Base-by-base conservation (phyloP, 768 basidiomycete species). In the Gelatoporia subvermispora region DNA sequence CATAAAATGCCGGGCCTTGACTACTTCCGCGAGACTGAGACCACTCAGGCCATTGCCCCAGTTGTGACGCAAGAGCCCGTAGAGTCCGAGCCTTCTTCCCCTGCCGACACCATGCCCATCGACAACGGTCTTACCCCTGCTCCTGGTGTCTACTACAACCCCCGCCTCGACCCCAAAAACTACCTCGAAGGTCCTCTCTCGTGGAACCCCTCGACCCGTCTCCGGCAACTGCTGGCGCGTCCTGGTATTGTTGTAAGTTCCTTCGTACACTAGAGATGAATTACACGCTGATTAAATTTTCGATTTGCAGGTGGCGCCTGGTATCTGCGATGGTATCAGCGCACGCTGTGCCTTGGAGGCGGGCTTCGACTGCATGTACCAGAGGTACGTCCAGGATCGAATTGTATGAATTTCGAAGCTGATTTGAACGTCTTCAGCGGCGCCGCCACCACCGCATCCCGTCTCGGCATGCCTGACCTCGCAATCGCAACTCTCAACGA, bases 401-500 rank as follows among this genome's bases (percentile, higher is more conserved):
- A 13, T 23, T 39, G 36, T 18, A 37, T 13, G 17, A 16, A 18
- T 20, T 7, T 41, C 36, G 11, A 18, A 21, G 24, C 13, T 17
- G 10, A 24, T 50, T 42, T 41, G 21, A 10, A 23, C 22, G 31
- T 11, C 1, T 45, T 10, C 43, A 81, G 84, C 56, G 87, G 87
- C 43, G 85, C 87, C 43, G 85, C 85, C 13, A 89, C 87, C 1
- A 88, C 86, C 10, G 87, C 87, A 36, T 88, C 87, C 1, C 78
- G 85, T 16, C 72, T 88, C 20, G 86, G 86, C 16, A 80, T 81
- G 60, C 85, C 86, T n/a, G 86, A 88, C 62, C 71, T 88, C 36
- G 86, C 84, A 21, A 85, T 88, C 54, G 84, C 86, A 3, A 87
- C 85, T 22, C 59, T 87, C 58, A 87, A 86, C 55, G 86, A 88